Base-by-base conservation (phyloP, 176 grass and related monocot genomes). In the Avena sativa region DNA sequence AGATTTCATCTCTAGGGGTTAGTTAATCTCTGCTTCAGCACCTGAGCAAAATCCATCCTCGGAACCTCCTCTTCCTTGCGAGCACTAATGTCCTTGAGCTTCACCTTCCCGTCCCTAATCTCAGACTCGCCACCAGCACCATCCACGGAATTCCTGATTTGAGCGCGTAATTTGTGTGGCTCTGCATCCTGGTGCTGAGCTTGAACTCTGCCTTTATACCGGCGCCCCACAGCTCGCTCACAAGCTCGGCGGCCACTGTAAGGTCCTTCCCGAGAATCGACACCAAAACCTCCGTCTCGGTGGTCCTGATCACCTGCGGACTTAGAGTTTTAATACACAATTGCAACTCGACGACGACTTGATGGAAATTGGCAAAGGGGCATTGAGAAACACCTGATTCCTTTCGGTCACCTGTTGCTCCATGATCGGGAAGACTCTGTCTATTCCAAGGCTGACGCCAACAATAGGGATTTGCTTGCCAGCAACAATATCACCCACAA, bases 401-500 rank as follows among this genome's bases (percentile, higher is more conserved):
- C 44, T 89, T 59, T 98, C 93, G 19, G 86, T 90, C 79, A 94
- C 97, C 50, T 91, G 92, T 70, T 99, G 91, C 83, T 99, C 97
- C 92, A 96, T 94, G 82, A 99, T 91, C 74, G 97, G 78, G 21
- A 99, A 99, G 50, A 99, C 97, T 64, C 97, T 87, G 83, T 99
- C 97, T 65, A 99, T 99, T 81, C 97, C 97, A 71, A 96, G 97
- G 86, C 97, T 99, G 4, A 99, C 92, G 50, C 97, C 97, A 51
- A 99, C 97, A 70, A 94, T 92, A 69, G 17, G 93, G 57, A 98
- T 92, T 83, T 91, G 86, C 78, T 95, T 95, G 26, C 93, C 91
- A 9, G 91, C 66, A 93, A 95, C 91, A 92, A 63, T 26, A 12
- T 12, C 93, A 68, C 96, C 96, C 4, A 92, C 93, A 44, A 95